Evolutionary conservation across 495 filamentous ascomycete genomes (phyloP), one percentile per base, ranked within the genome.

Genomic region (Penicillium maclennaniae): DNA sequence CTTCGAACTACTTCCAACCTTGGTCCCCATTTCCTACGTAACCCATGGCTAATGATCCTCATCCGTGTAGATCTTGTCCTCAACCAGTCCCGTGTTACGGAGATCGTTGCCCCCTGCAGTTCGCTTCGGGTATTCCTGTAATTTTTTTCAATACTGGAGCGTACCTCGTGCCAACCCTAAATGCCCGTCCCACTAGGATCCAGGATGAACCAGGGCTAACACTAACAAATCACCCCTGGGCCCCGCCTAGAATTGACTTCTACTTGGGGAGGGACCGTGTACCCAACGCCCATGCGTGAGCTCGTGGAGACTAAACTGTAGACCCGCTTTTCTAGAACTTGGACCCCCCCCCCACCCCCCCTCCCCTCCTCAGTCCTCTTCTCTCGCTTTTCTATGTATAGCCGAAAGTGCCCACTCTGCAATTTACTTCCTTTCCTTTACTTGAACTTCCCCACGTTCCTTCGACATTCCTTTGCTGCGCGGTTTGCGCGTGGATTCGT

Each of bases 1-100:
- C 7, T 8, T 31, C 27, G 27, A 31, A 53, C 43, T 31, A 53
- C 40, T 51, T 40, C 42, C 42, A 28, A 51, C 51, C 43, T 31
- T 47, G 43, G 36, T 8, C 46, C 8, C 19, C 23, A 16, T 8
- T 7, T 26, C 37, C 6, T 16, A 38, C 19, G 25, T 48, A 14
- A 48, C 17, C n/a, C 38, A 59, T 44, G 56, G 56, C 44, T 55
- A 60, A 31, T 60, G 57, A 60, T 60, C 49, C 53, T 56, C 25
- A 27, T 36, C 4, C 7, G 26, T 17, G 57, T 39, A 14, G 53
- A 60, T 56, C 53, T 19, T 15, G 39, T 27, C 48, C 41, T 34
- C 16, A 41, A 14, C 2, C 31, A 15, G 10, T 12, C 19, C 20
- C 25, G 50, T 27, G 23, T 23, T 15, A 23, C 17, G 37, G 37